phyloP scores from a whole-genome alignment of 1,284 basidiomycete genomes.

The Xerocomus cyaneibrunnescens region DNA sequence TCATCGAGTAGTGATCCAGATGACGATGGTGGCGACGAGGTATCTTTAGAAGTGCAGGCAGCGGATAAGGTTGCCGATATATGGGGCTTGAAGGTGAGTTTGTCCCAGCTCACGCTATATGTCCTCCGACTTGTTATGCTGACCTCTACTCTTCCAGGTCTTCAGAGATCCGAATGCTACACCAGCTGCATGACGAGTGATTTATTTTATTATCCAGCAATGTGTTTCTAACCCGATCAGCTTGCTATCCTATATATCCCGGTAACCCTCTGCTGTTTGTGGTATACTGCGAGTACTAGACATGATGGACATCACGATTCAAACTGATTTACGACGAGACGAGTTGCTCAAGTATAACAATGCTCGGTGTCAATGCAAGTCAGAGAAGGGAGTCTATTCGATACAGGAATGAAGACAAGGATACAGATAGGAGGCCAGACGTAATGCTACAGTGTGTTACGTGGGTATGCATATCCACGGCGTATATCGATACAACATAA shows the following conservation, averaged over 20 bases:
- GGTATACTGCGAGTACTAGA: neutral
- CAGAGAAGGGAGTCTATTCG: constrained; percentile 8
- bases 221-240: constrained; percentile 11
- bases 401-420: constrained; percentile 23
- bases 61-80: constrained; percentile 61
- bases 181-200: constrained; percentile 45
- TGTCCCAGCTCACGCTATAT: neutral
- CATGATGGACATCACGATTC: neutral
- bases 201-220: constrained; percentile 25
- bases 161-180: constrained; percentile 70
- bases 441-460: constrained; percentile 31
- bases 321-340: neutral
- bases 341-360: too few relatives aligned
- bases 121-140: neutral
- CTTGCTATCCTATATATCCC: constrained; percentile 12
- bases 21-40: constrained; percentile 32
- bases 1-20: constrained; percentile 4
- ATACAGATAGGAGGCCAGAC: constrained; percentile 19
- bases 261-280: constrained; percentile 6
- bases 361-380: neutral
- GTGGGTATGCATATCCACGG: constrained; percentile 11
- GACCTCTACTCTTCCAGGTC: constrained; percentile 44
- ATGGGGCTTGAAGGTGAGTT: constrained; percentile 71
- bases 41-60: constrained; percentile 28
- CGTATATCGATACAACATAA: constrained; percentile 2